Evolutionary conservation across 306 rosid species (phyloP).

Genomic region (Echinosophora koreensis): DNA sequence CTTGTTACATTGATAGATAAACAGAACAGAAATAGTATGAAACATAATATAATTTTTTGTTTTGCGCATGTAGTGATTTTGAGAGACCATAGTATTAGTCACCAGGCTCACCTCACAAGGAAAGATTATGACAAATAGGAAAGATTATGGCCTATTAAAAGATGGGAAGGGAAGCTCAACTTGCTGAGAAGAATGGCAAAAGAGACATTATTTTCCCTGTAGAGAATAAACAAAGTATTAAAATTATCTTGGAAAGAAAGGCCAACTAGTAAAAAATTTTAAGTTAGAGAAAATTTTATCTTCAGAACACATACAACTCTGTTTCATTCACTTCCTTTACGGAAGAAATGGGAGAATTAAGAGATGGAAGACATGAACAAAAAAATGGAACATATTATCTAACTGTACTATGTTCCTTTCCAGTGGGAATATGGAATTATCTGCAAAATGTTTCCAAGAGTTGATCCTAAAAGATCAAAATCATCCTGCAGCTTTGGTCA

Average conservation of each 20-base stretch:
- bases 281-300: constrained; percentile 10
- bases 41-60: constrained; percentile 13
- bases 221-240: not conserved
- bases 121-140: not conserved
- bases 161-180: not conserved
- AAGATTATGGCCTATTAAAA: not conserved
- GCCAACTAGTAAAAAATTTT: not conserved
- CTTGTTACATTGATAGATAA: constrained; percentile 4
- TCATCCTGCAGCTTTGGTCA: constrained; percentile 93
- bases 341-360: too few relatives aligned
- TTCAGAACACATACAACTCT: not conserved
- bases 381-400: too few relatives aligned
- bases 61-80: not conserved
- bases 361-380: too few relatives aligned
- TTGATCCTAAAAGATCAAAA: constrained; percentile 90
- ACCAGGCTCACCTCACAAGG: not conserved
- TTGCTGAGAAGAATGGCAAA: not conserved
- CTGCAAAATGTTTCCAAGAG: constrained; percentile 86
- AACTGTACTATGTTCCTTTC: constrained; percentile 28
- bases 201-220: not conserved
- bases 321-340: too few relatives aligned
- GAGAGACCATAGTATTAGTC: constrained; percentile 6
- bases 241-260: not conserved
- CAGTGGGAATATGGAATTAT: constrained; percentile 91
- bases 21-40: not conserved